Conservation (phyloP, 139 green algal species). For the Penium margaritaceum region DNA sequence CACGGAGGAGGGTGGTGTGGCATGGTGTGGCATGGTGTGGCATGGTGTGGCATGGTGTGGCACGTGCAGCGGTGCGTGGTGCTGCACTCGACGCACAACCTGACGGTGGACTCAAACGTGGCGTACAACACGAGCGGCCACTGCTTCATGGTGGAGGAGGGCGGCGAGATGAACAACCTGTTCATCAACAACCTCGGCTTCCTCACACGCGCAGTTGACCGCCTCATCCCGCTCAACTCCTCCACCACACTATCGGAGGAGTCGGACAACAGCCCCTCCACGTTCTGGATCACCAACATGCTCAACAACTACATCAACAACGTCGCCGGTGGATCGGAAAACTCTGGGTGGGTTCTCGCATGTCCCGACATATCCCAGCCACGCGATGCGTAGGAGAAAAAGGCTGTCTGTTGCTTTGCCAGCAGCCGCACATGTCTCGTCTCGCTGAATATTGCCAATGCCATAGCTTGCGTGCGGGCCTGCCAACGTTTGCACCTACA, state of each 20-base stretch:
- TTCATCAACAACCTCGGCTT: conserved; percentile 59
- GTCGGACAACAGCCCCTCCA: conserved; percentile 63
- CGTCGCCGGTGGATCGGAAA: conserved; percentile 44
- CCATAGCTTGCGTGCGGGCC: too few relatives aligned
- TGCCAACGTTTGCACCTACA: too few relatives aligned
- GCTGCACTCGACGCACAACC: conserved; percentile 39
- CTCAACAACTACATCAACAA: conserved; percentile 62
- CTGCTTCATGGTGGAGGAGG: conserved; percentile 58
- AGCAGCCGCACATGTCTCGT: too few relatives aligned
- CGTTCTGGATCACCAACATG: conserved; percentile 70
- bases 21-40: too few relatives aligned
- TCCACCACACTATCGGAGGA: conserved; percentile 3
- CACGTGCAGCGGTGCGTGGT: conserved; percentile 36
- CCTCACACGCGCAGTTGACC: conserved; percentile 35
- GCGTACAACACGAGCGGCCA: conserved; percentile 65
- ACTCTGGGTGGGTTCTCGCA: conserved; percentile 30
- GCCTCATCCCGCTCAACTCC: conserved; percentile 2
- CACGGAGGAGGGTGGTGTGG: too few relatives aligned
- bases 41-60: too few relatives aligned
- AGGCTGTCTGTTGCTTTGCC: too few relatives aligned
- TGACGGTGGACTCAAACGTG: conserved; percentile 50
- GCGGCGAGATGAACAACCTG: conserved; percentile 48
- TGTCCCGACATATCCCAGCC: too few relatives aligned
- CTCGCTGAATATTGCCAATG: too few relatives aligned
- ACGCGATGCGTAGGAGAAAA: too few relatives aligned